phyloP scores from a whole-genome alignment of 768 basidiomycete species.

The Bullera alba region DNA sequence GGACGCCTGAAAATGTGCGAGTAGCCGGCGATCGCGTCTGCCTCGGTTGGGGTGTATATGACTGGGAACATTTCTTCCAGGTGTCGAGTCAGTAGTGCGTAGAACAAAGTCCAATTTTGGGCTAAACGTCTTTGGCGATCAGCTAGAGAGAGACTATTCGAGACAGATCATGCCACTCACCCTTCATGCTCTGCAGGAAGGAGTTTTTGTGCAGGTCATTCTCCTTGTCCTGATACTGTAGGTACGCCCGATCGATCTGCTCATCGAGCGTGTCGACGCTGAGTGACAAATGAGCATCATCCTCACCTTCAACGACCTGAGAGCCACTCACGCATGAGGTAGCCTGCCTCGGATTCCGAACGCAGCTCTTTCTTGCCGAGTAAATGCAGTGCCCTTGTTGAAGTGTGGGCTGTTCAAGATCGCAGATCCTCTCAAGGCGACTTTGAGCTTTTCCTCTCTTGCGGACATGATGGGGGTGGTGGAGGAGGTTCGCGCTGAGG shows the following conservation, averaged over 20 bases:
- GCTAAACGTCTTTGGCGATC: conserved; percentile 12
- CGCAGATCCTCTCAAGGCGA: conserved; percentile 55
- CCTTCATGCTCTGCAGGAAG: conserved; percentile 50
- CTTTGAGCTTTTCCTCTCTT: conserved; percentile 7
- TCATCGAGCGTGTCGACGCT: conserved; percentile 63
- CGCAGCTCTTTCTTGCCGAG: conserved; percentile 57
- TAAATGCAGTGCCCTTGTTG: conserved; percentile 66
- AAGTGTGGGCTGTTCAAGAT: conserved; percentile 60
- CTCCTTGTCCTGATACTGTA: conserved; percentile 51
- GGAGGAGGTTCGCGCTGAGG: too few relatives aligned
- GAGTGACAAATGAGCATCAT: conserved; percentile 45
- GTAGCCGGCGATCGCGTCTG: conserved; percentile 73
- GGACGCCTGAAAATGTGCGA: conserved; percentile 72
- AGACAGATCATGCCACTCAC: conserved; percentile 20
- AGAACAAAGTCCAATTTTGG: conserved; percentile 62
- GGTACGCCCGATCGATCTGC: conserved; percentile 68
- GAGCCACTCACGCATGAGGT: conserved; percentile 38
- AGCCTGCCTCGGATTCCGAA: conserved; percentile 54
- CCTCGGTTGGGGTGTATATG: conserved; percentile 49
- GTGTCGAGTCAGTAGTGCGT: conserved; percentile 57
- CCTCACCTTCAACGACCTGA: neutral
- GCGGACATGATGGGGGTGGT: too few relatives aligned
- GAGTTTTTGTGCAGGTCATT: conserved; percentile 59
- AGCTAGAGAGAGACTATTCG: neutral
- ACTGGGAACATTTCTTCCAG: conserved; percentile 54